Evolutionary conservation across 139 green algal species (phyloP).

Genomic region (Tetradesmus lagerheimii): DNA sequence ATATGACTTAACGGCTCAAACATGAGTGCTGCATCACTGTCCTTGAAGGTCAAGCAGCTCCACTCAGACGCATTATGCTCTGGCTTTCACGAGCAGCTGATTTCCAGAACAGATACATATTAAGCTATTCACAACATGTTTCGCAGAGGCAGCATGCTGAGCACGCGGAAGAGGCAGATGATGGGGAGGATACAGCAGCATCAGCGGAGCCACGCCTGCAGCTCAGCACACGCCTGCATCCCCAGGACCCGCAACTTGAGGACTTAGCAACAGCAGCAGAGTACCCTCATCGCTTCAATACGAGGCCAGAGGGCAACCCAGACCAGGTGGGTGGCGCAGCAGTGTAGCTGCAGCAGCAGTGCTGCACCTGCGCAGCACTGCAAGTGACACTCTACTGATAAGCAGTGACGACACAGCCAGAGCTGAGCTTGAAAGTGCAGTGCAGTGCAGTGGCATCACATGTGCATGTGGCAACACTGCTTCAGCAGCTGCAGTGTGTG

Average conservation of each 20-base stretch:
- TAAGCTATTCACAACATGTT: too few species aligned
- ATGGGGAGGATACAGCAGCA: background rate
- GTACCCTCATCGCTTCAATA: slow-evolving; percentile 21
- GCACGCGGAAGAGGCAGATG: background rate
- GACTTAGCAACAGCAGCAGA: background rate
- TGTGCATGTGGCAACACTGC: too few species aligned
- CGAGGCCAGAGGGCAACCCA: background rate
- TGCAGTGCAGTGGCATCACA: too few species aligned
- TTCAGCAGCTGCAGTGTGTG: too few species aligned
- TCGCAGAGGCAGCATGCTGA: background rate
- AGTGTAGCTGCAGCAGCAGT: background rate
- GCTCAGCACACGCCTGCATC: slow-evolving; percentile 4
- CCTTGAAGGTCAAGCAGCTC: too few species aligned
- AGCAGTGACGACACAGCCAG: too few species aligned
- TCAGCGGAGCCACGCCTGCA: background rate
- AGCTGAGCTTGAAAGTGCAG: too few species aligned
- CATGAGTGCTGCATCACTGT: background rate
- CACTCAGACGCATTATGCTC: too few species aligned
- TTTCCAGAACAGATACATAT: too few species aligned
- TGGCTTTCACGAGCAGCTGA: too few species aligned
- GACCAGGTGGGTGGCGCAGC: background rate
- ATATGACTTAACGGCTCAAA: background rate
- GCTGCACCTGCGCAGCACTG: too few species aligned
- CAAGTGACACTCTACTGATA: too few species aligned
- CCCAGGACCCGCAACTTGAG: background rate